phyloP scores from a whole-genome alignment of 2,329 filamentous ascomycete species.

The Diaporthe batatas region DNA sequence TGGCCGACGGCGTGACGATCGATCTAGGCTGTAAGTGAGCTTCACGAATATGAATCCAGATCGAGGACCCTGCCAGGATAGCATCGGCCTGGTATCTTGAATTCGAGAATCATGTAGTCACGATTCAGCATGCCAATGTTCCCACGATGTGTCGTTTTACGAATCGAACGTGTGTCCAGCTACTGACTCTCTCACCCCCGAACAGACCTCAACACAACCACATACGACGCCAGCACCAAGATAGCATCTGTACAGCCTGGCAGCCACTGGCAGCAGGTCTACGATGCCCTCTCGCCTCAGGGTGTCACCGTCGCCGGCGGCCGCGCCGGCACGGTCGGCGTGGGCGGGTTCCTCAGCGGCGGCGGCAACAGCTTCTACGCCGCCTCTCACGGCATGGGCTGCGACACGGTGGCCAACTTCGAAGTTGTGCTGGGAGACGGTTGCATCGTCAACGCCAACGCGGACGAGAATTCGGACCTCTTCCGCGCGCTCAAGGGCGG shows the following conservation, averaged over 20 bases:
- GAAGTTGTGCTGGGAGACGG: constrained; percentile 64
- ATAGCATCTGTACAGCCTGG: constrained; percentile 52
- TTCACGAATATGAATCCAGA: too few species aligned
- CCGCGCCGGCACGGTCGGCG: constrained; percentile 57
- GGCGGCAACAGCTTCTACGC: constrained; percentile 65
- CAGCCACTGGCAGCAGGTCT: constrained; percentile 51
- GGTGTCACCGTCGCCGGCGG: constrained; percentile 53
- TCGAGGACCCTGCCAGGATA: background rate
- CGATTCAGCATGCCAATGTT: background rate
- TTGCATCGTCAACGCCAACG: constrained; percentile 57
- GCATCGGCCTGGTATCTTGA: too few species aligned
- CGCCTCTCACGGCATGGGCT: constrained; percentile 59
- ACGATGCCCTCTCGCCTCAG: constrained; percentile 41
- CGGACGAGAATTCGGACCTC: constrained; percentile 54
- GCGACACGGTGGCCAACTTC: constrained; percentile 59
- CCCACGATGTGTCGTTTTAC: background rate
- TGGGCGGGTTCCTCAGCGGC: constrained; percentile 60
- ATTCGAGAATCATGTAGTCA: background rate
- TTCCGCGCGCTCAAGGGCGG: constrained; percentile 61
- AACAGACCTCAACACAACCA: constrained; percentile 47
- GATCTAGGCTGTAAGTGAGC: constrained; percentile 48
- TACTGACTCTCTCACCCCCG: background rate
- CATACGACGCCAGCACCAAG: constrained; percentile 48
- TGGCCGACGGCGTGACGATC: constrained; percentile 52
- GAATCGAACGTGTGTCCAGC: background rate